Evolutionary conservation across 2,329 filamentous ascomycete species (phyloP).

Genomic region (Clarireedia paspali): DNA sequence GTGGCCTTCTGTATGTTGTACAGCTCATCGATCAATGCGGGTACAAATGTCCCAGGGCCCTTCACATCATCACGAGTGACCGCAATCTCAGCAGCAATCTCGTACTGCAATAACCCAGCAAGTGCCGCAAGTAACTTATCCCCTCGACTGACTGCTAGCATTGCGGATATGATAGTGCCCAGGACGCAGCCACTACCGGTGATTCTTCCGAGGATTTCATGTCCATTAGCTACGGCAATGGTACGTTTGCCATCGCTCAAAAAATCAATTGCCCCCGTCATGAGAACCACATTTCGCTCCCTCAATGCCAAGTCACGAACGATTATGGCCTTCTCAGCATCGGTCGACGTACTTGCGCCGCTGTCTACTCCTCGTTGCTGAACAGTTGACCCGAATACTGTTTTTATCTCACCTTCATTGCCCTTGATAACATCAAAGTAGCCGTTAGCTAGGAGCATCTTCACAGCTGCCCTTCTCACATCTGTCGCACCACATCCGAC

Average conservation of each 20-base stretch:
- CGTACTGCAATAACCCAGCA: slow-evolving; percentile 69
- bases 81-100: slow-evolving; percentile 53
- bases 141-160: slow-evolving; percentile 52
- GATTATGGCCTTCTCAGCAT: slow-evolving; percentile 50
- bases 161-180: slow-evolving; percentile 72
- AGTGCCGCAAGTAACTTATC: slow-evolving; percentile 68
- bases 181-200: slow-evolving; percentile 82
- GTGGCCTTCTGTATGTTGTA: slow-evolving; percentile 43
- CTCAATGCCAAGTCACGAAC: slow-evolving; percentile 59
- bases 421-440: slow-evolving; percentile 89
- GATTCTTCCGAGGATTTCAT: slow-evolving; percentile 59
- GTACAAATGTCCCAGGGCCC: slow-evolving; percentile 81
- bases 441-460: slow-evolving; percentile 61
- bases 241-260: slow-evolving; percentile 67
- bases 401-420: slow-evolving; percentile 81
- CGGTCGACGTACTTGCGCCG: slow-evolving; percentile 44
- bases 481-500: slow-evolving; percentile 82
- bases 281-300: slow-evolving; percentile 65
- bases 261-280: slow-evolving; percentile 75
- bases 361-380: slow-evolving; percentile 84
- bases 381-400: slow-evolving; percentile 51
- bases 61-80: slow-evolving; percentile 62
- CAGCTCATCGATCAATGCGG: slow-evolving; percentile 72
- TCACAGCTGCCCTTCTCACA: slow-evolving; percentile 63
- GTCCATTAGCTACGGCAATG: slow-evolving; percentile 67